A percentile compares a stretch with the other conserved stretches of the same genome.
These are phyloP conservation scores for Pythium plurisporium DNA, from an alignment of 352 stramenopile species.

Conservation along the genomic window DNA sequence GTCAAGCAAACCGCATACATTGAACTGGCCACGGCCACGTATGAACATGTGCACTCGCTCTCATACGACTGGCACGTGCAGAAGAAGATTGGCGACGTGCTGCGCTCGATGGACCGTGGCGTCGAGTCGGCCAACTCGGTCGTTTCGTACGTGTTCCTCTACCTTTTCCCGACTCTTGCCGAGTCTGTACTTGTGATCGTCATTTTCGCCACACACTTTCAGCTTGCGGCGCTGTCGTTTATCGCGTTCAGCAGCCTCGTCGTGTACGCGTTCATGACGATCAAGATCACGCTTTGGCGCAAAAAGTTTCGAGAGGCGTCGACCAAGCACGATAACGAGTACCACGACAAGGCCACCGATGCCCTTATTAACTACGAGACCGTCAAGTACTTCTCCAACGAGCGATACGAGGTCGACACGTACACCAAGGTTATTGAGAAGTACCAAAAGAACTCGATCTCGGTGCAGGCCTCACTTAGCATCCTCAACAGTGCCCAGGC, in stretches of 20 bases:
- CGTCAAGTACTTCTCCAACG: constrained; percentile 97
- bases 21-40: constrained; percentile 94
- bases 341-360: constrained; percentile 96
- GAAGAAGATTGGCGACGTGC: constrained; percentile 97
- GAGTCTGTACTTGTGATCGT: constrained; percentile 95
- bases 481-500: constrained; percentile 95
- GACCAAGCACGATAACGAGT: constrained; percentile 96
- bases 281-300: constrained; percentile 96
- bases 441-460: constrained; percentile 92
- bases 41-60: constrained; percentile 94
- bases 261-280: constrained; percentile 94
- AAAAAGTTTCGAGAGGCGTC: constrained; percentile 96
- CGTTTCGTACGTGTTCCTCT: constrained; percentile 97
- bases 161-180: constrained; percentile 91
- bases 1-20: constrained; percentile 98
- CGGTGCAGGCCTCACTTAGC: constrained; percentile 92
- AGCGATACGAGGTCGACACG: constrained; percentile 89
- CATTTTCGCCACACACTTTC: constrained; percentile 91
- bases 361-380: constrained; percentile 98
- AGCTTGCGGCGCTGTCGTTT: constrained; percentile 89
- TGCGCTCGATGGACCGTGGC: constrained; percentile 92
- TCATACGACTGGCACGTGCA: constrained; percentile 97
- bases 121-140: constrained; percentile 92
- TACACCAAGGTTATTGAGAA: constrained; percentile 91
- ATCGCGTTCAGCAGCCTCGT: constrained; percentile 94